Percentiles rank a stretch among this genome's conserved stretches.
Evolutionary conservation across 495 filamentous ascomycete species (phyloP).

Genomic region (Daldinia childiae): DNA sequence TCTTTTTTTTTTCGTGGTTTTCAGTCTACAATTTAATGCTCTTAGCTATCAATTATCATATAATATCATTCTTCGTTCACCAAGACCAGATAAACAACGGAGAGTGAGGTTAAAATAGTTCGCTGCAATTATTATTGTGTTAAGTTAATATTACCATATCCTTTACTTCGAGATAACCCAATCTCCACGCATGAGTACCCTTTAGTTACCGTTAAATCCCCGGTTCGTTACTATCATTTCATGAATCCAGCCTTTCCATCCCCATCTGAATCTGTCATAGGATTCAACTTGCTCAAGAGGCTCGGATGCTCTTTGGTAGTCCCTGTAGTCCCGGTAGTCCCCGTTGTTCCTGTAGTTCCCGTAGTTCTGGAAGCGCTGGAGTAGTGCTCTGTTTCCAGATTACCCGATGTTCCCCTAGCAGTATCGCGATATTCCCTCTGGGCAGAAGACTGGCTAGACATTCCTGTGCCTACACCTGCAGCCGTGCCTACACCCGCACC

Average conservation of each 20-base stretch:
- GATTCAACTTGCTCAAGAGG: constrained; percentile 59
- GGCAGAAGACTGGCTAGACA: constrained; percentile 21
- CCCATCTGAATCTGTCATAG: constrained; percentile 54
- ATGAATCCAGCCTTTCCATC: constrained; percentile 59
- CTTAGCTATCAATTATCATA: too few species aligned
- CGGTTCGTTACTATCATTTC: constrained; percentile 34
- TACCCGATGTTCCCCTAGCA: neutral
- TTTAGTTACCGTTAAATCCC: neutral
- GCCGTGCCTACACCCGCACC: neutral
- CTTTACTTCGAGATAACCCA: neutral
- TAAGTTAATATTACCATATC: too few species aligned
- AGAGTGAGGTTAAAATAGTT: too few species aligned
- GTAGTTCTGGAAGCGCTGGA: neutral
- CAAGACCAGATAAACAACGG: too few species aligned
- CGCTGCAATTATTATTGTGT: too few species aligned
- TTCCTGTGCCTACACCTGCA: neutral
- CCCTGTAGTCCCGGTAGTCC: too few species aligned
- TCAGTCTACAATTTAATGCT: too few species aligned
- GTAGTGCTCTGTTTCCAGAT: neutral
- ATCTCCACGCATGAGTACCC: too few species aligned
- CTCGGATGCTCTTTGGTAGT: constrained; percentile 42
- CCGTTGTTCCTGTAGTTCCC: neutral
- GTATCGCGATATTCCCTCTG: constrained; percentile 18
- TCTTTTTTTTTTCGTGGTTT: too few species aligned
- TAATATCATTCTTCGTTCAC: too few species aligned